Base-by-base conservation (phyloP, 306 rosid species). In the Psophocarpus tetragonolobus region DNA sequence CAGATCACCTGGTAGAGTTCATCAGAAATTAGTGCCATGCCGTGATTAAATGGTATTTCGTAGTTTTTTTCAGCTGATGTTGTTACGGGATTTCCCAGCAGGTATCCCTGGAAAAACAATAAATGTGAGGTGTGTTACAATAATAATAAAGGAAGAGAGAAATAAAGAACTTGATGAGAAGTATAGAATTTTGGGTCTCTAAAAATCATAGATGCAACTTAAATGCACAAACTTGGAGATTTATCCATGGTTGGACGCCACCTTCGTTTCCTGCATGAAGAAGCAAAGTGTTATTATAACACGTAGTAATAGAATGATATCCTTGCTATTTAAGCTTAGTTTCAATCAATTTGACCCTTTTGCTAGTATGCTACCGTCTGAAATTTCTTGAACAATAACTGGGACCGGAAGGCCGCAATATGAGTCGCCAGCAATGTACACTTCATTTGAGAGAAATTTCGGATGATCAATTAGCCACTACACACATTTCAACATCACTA, bases 381-480 rank as follows among this genome's bases (percentile, higher is more conserved):
- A 78, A 74, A 90, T 85, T 60, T 82, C 47, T 26, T 71, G 81
- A 32, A 41, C 81, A 29, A 88, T 21, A 26, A 45, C 17, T 1
- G 93, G 96, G 11, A 85, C 14, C 9, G 70, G 30, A 51, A 85
- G 48, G n/a, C 96, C 90, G 3, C 87, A 75, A 51, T 80, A 84
- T 1, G 93, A 91, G 63, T 84, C 88, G 2, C 93, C 93, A 10
- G 77, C 86, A 0, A 91, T 35, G n/a, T 87, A 88, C 41, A 87
- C 10, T 8, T 76, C 63, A 62, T 82, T 87, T 5, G 88, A 57
- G 3, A 36, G 71, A 58, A 85, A 91, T 58, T 87, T 75, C 3
- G 92, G 88, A 67, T 87, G 93, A 81, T 69, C 77, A 33, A 81
- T 29, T 48, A 87, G 17, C 97, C 97, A 91, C 97, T 91, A 24